Percentiles rank a stretch among this genome's conserved stretches.
phyloP scores from a whole-genome alignment of 2,329 filamentous ascomycete genomes.

The Sphaerulina musiva region DNA sequence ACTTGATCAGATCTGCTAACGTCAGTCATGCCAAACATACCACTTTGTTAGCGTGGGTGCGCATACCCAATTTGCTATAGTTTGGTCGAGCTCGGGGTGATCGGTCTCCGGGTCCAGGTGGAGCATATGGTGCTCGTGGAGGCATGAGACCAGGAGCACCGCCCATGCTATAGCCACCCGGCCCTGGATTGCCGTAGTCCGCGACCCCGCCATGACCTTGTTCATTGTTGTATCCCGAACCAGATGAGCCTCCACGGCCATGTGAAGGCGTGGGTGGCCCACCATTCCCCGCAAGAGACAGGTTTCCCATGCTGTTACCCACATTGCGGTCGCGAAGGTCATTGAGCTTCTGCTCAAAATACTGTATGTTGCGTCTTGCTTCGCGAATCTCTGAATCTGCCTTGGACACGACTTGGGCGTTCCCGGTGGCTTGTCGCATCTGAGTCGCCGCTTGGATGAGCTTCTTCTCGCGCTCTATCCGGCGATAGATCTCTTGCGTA shows the following conservation, averaged over 20 bases:
- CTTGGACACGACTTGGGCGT: conserved; percentile 80
- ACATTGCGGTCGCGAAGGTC: conserved; percentile 80
- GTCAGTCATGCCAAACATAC: conserved; percentile 17
- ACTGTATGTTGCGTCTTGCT: conserved; percentile 85
- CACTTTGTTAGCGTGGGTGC: not conserved
- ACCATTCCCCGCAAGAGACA: conserved; percentile 53
- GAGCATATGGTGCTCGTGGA: conserved; percentile 69
- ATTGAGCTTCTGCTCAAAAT: conserved; percentile 85
- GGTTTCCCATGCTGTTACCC: conserved; percentile 58
- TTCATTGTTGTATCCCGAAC: conserved; percentile 48
- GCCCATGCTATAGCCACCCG: conserved; percentile 52
- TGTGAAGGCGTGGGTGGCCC: conserved; percentile 33
- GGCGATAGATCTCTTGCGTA: conserved; percentile 77
- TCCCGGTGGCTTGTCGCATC: conserved; percentile 94
- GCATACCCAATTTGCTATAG: conserved; percentile 89
- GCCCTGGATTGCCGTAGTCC: conserved; percentile 55
- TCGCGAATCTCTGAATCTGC: conserved; percentile 93
- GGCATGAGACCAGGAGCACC: conserved; percentile 71
- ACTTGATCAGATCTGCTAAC: conserved; percentile 84
- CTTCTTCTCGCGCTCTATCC: conserved; percentile 96
- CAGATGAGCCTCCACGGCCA: conserved; percentile 30
- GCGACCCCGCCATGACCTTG: conserved; percentile 47
- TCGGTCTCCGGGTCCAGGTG: conserved; percentile 60
- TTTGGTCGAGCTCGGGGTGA: conserved; percentile 74
- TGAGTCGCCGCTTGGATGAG: conserved; percentile 89